Percentiles rank a stretch among this genome's conserved stretches.
Conservation (phyloP, 495 filamentous ascomycete genomes). For the Annulohypoxylon moriforme region DNA sequence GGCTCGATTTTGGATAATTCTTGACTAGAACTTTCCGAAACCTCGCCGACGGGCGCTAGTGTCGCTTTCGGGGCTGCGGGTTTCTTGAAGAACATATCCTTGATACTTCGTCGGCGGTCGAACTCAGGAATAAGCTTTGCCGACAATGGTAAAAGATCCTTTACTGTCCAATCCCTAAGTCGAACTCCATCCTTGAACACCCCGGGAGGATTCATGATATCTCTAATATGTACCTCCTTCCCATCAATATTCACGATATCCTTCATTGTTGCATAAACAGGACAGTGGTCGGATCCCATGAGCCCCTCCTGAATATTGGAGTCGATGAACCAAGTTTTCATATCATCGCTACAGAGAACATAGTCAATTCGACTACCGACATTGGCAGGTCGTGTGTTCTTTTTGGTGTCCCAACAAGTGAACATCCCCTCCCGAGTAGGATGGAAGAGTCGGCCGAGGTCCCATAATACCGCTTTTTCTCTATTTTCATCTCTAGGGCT, state of each 20-base stretch:
- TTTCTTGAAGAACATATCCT: slow-evolving; percentile 87
- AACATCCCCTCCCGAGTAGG: slow-evolving; percentile 87
- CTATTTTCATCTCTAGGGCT: slow-evolving; percentile 77
- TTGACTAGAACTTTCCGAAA: slow-evolving; percentile 20
- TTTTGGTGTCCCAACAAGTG: slow-evolving; percentile 91
- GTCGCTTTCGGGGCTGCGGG: slow-evolving; percentile 32
- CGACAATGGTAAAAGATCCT: slow-evolving; percentile 76
- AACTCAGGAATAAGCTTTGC: slow-evolving; percentile 90
- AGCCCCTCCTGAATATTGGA: slow-evolving; percentile 97
- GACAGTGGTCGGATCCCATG: slow-evolving; percentile 96
- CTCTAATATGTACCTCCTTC: slow-evolving; percentile 65
- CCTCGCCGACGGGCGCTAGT: slow-evolving; percentile 28
- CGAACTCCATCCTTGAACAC: slow-evolving; percentile 79
- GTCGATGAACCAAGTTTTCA: slow-evolving; percentile 85
- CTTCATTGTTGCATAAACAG: slow-evolving; percentile 84
- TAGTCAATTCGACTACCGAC: slow-evolving; percentile 94
- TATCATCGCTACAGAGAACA: slow-evolving; percentile 81
- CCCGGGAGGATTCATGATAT: slow-evolving; percentile 83
- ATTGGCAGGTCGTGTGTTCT: slow-evolving; percentile 90
- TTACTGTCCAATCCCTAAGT: slow-evolving; percentile 71
- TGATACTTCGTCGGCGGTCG: slow-evolving; percentile 82
- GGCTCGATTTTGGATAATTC: background rate
- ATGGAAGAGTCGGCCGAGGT: slow-evolving; percentile 88
- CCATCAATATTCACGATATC: slow-evolving; percentile 67
- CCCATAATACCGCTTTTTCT: slow-evolving; percentile 80